A percentile compares a stretch with the other conserved stretches of the same genome.
These are phyloP conservation scores for Naganishia friedmannii DNA, from an alignment of 768 basidiomycete species.

Conservation along the genomic window DNA sequence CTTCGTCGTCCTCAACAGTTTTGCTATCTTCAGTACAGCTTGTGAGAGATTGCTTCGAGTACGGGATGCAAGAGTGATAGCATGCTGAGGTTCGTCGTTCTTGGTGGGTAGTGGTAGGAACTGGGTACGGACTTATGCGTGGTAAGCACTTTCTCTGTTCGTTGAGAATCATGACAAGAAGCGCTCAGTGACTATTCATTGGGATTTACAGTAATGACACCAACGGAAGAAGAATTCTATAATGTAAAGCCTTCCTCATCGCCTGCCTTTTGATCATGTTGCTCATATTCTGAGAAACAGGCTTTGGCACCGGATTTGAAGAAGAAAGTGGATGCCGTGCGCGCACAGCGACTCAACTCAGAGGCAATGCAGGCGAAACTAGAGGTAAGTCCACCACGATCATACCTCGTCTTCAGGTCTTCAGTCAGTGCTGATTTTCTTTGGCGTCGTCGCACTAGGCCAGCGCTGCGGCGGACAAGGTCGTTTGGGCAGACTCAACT, in stretches of 20 bases:
- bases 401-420: too few relatives aligned
- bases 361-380: constrained; percentile 37
- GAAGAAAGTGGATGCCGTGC: constrained; percentile 44
- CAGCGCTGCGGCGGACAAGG: constrained; percentile 31
- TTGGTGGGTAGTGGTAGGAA: constrained; percentile 33
- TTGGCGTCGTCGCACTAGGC: not conserved
- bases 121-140: constrained; percentile 44
- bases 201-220: constrained; percentile 38
- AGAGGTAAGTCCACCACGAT: constrained; percentile 31
- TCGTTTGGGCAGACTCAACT: constrained; percentile 27
- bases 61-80: not conserved
- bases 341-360: constrained; percentile 41
- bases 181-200: constrained; percentile 11
- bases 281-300: constrained; percentile 28
- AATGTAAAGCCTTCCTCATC: constrained; percentile 36
- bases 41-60: constrained; percentile 4
- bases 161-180: not conserved
- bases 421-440: not conserved
- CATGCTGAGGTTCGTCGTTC: not conserved
- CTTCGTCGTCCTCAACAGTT: constrained; percentile 7
- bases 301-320: constrained; percentile 49
- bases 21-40: constrained; percentile 27
- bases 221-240: constrained; percentile 49
- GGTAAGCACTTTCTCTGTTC: constrained; percentile 32
- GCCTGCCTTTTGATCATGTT: not conserved